These are phyloP conservation scores for Saccharum spontaneum DNA, from an alignment of 176 grass and related monocot genomes.

Conservation along the genomic window DNA sequence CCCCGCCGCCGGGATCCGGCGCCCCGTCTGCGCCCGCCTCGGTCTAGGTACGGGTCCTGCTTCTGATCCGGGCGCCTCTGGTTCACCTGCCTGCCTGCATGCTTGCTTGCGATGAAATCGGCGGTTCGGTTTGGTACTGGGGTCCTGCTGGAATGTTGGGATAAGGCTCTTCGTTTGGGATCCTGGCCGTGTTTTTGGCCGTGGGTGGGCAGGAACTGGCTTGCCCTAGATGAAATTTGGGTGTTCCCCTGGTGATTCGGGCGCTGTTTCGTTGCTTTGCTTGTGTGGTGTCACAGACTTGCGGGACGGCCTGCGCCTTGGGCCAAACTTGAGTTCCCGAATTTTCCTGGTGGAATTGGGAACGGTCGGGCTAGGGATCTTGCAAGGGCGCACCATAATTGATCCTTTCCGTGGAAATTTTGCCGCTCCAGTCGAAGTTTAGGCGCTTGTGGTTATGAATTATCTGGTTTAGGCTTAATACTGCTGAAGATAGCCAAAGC, in stretches of 20 bases:
- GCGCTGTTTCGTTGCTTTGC: not conserved
- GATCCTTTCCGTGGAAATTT: not conserved
- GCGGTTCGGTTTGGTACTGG: not conserved
- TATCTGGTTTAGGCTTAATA: not conserved
- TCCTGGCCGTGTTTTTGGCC: no score
- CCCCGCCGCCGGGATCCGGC: slow-evolving; percentile 25
- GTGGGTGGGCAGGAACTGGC: not conserved
- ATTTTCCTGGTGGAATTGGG: not conserved
- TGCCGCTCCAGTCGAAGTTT: not conserved
- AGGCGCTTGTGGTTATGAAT: not conserved
- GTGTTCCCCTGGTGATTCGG: not conserved
- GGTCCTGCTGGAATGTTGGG: not conserved
- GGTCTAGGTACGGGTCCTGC: slow-evolving; percentile 18
- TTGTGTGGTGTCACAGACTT: not conserved
- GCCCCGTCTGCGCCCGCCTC: slow-evolving; percentile 15
- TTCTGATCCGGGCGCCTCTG: not conserved
- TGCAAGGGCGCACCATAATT: not conserved
- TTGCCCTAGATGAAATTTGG: not conserved
- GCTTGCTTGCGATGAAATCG: not conserved
- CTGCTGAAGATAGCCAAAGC: not conserved
- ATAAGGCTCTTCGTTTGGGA: not conserved
- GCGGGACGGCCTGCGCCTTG: not conserved
- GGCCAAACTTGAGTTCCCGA: not conserved
- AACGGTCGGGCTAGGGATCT: slow-evolving; percentile 29
- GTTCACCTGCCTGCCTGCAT: not conserved